These are phyloP conservation scores for Fraxinus angustifolia DNA, from an alignment of 305 asterid genomes.

Conservation along the genomic window DNA sequence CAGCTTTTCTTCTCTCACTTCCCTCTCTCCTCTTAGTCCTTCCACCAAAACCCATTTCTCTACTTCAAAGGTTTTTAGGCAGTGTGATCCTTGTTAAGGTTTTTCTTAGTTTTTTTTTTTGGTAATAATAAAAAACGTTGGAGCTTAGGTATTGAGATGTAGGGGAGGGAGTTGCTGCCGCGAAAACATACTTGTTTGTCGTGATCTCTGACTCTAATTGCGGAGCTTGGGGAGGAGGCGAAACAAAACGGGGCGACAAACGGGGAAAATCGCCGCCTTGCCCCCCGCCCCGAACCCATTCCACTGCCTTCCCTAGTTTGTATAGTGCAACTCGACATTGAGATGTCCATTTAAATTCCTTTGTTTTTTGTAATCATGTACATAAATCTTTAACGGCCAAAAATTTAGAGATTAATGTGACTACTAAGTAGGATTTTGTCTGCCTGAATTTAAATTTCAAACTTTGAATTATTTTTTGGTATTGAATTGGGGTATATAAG, in stretches of 20 bases:
- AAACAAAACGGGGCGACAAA: no score
- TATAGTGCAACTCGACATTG: not conserved
- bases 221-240: constrained; percentile 49
- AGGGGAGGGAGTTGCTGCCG: constrained; percentile 90
- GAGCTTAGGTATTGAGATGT: constrained; percentile 65
- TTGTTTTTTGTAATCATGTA: not conserved
- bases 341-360: not conserved
- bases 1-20: not conserved
- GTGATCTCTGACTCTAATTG: constrained; percentile 60
- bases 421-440: no score
- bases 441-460: no score
- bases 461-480: no score
- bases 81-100: constrained; percentile 43
- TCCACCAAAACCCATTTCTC: not conserved
- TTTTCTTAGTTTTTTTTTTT: not conserved
- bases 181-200: constrained; percentile 77
- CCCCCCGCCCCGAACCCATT: no score
- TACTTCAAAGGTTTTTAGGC: not conserved
- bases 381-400: not conserved
- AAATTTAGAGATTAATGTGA: no score
- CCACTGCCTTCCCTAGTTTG: not conserved
- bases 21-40: not conserved
- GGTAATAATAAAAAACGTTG: constrained; percentile 68
- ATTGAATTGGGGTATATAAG: no score
- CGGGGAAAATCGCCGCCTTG: no score